These are phyloP conservation scores for Chrysanthemum makinoi DNA, from an alignment of 129 eudicot genomes.

Conservation along the genomic window DNA sequence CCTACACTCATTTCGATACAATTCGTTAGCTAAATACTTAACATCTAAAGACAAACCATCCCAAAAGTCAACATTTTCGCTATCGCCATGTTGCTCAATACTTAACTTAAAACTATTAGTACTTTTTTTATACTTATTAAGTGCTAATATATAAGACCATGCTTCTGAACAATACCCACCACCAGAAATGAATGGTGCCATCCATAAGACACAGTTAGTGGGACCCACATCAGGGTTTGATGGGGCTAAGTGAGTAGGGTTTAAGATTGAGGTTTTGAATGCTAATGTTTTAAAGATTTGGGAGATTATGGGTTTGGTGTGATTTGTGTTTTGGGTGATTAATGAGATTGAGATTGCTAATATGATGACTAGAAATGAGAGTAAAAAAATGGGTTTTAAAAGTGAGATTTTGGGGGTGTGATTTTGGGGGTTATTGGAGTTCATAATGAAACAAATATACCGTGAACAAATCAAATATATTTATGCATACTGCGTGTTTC, in stretches of 20 bases:
- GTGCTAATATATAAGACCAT: slow-evolving; percentile 73
- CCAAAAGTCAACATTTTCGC: slow-evolving; percentile 53
- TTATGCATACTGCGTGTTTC: slow-evolving; percentile 12
- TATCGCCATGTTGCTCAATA: slow-evolving; percentile 70
- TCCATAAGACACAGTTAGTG: slow-evolving; percentile 66
- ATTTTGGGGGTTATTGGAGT: slow-evolving; percentile 32
- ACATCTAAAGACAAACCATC: slow-evolving; percentile 63
- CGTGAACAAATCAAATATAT: slow-evolving; percentile 10
- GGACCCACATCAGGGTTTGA: slow-evolving; percentile 20
- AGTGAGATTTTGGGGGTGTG: slow-evolving; percentile 19
- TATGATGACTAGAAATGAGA: slow-evolving; percentile 45
- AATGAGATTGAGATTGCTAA: slow-evolving; percentile 48
- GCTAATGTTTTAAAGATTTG: slow-evolving; percentile 18
- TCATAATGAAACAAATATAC: slow-evolving; percentile 20
- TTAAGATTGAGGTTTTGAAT: slow-evolving; percentile 24
- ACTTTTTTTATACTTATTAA: slow-evolving; percentile 30
- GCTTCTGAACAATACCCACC: slow-evolving; percentile 95
- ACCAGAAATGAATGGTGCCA: slow-evolving; percentile 85
- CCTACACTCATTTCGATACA: slow-evolving; percentile 46
- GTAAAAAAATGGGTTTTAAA: slow-evolving; percentile 36
- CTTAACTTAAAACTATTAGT: slow-evolving; percentile 38
- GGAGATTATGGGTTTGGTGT: slow-evolving; percentile 14
- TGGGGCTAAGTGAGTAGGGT: slow-evolving; percentile 15
- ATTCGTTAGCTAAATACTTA: slow-evolving; percentile 49
- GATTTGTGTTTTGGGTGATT: slow-evolving; percentile 32